These are phyloP conservation scores for Metarhizium humberi DNA, from an alignment of 2,329 filamentous ascomycete species.

Conservation along the genomic window DNA sequence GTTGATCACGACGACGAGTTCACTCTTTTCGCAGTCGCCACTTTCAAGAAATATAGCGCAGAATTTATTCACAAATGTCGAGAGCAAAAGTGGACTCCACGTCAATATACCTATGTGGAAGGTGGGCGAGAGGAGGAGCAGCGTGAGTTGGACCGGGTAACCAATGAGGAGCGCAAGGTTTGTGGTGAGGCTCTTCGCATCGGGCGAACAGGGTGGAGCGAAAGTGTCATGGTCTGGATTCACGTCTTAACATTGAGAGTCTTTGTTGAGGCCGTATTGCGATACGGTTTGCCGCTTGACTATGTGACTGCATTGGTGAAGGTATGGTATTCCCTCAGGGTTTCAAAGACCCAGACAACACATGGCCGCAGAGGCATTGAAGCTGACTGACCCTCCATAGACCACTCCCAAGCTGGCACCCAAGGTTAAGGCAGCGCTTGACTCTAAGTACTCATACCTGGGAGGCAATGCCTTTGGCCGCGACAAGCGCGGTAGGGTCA, in stretches of 20 bases:
- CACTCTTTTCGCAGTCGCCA: slow-evolving; percentile 75
- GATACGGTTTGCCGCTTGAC: slow-evolving; percentile 85
- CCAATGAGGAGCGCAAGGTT: slow-evolving; percentile 79
- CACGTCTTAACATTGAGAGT: slow-evolving; percentile 86
- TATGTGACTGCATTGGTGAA: slow-evolving; percentile 79
- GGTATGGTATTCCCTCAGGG: slow-evolving; percentile 42
- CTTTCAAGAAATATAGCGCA: slow-evolving; percentile 81
- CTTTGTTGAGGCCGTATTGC: slow-evolving; percentile 95
- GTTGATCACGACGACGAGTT: slow-evolving; percentile 86
- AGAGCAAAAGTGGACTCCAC: slow-evolving; percentile 88
- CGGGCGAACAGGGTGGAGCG: slow-evolving; percentile 86
- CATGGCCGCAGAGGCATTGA: background rate
- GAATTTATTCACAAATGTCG: slow-evolving; percentile 90
- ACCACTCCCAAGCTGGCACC: slow-evolving; percentile 73
- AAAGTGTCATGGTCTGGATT: slow-evolving; percentile 92
- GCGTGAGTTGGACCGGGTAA: slow-evolving; percentile 73
- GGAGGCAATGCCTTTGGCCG: slow-evolving; percentile 89
- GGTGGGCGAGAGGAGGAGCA: slow-evolving; percentile 85
- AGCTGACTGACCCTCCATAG: slow-evolving; percentile 32
- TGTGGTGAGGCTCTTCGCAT: slow-evolving; percentile 87
- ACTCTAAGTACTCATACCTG: slow-evolving; percentile 80
- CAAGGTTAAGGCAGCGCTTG: slow-evolving; percentile 70
- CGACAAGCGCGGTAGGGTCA: slow-evolving; percentile 87
- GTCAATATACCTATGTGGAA: slow-evolving; percentile 88
- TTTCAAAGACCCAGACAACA: background rate